These are phyloP conservation scores for Leccinum barrowsii DNA, from an alignment of 768 basidiomycete species.

Conservation along the genomic window DNA sequence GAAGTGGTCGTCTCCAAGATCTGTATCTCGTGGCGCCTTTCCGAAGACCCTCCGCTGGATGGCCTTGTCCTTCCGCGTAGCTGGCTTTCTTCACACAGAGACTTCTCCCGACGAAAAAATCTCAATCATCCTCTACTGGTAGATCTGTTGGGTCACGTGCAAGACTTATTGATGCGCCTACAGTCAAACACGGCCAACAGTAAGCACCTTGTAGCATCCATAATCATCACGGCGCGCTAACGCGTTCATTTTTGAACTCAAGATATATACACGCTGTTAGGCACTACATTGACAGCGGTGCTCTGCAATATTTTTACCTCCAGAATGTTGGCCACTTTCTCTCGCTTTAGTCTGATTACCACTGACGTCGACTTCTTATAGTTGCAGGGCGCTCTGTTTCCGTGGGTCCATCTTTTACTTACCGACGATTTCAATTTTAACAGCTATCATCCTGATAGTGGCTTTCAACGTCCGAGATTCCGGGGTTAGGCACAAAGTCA, in stretches of 20 bases:
- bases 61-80: constrained; percentile 49
- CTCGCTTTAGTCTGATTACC: neutral
- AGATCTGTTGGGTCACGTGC: constrained; percentile 18
- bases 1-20: constrained; percentile 45
- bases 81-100: constrained; percentile 39
- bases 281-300: constrained; percentile 11
- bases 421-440: neutral
- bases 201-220: constrained; percentile 8
- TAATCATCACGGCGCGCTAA: neutral
- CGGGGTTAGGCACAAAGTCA: constrained; percentile 2
- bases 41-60: constrained; percentile 31
- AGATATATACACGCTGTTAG: constrained; percentile 4
- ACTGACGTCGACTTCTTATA: constrained; percentile 19
- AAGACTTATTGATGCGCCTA: constrained; percentile 26
- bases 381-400: constrained; percentile 46
- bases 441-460: constrained; percentile 1
- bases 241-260: neutral
- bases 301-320: constrained; percentile 40
- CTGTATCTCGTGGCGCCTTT: constrained; percentile 34
- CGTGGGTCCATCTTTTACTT: constrained; percentile 32
- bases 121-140: constrained; percentile 39
- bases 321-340: constrained; percentile 41
- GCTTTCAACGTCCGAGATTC: constrained; percentile 26
- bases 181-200: constrained; percentile 27
- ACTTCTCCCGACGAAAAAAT: constrained; percentile 13